These are phyloP conservation scores for Nemania sp. DNA, from an alignment of 2,329 filamentous ascomycete genomes.

Conservation along the genomic window DNA sequence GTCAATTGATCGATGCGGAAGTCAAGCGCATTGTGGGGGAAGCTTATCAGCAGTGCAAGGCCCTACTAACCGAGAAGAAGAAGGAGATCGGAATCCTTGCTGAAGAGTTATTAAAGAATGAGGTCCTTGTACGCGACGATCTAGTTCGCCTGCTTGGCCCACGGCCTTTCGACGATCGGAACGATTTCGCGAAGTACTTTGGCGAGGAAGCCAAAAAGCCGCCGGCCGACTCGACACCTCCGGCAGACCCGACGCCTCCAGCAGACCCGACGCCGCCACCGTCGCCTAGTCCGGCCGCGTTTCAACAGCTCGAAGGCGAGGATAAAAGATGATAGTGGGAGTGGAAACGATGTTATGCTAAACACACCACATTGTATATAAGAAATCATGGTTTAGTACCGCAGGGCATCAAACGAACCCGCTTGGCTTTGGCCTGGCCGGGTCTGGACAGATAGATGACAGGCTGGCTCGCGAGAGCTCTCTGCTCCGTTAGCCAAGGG, in stretches of 20 bases:
- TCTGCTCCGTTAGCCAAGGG: conserved; percentile 12
- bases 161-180: conserved; percentile 80
- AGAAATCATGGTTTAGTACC: too few species aligned
- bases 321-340: conserved; percentile 30
- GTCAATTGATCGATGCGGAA: conserved; percentile 87
- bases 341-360: neutral
- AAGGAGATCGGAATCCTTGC: conserved; percentile 85
- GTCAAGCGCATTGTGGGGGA: conserved; percentile 90
- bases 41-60: conserved; percentile 88
- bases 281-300: conserved; percentile 35
- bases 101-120: conserved; percentile 90
- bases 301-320: conserved; percentile 34
- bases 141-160: conserved; percentile 86
- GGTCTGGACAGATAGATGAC: conserved; percentile 4
- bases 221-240: conserved; percentile 48
- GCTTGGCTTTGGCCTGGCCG: conserved; percentile 6
- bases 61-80: conserved; percentile 84
- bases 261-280: conserved; percentile 56
- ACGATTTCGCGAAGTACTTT: conserved; percentile 96
- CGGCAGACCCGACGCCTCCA: neutral
- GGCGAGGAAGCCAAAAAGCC: conserved; percentile 59
- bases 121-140: conserved; percentile 89
- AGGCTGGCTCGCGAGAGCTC: conserved; percentile 1
- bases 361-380: conserved; percentile 20
- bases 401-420: conserved; percentile 7